Evolutionary conservation across 2,329 filamentous ascomycete genomes (phyloP).

Genomic region (Fusarium chlamydosporum): DNA sequence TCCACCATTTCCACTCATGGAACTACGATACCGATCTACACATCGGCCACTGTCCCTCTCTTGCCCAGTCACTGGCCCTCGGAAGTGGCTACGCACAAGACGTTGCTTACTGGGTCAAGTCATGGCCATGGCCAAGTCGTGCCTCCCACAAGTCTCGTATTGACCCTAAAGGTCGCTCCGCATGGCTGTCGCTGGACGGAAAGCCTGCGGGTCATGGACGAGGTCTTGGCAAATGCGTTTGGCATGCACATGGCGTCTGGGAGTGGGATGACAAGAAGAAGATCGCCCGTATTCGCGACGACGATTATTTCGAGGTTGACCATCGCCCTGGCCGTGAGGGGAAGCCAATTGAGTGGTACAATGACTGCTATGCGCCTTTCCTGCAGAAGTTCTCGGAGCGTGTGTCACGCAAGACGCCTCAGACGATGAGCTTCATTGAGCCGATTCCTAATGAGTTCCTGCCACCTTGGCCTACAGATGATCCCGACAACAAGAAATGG

Average conservation of each 20-base stretch:
- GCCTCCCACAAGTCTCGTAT: slow-evolving; percentile 55
- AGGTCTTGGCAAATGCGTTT: slow-evolving; percentile 57
- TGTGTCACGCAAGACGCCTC: slow-evolving; percentile 51
- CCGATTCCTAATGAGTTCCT: slow-evolving; percentile 60
- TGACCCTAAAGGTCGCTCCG: slow-evolving; percentile 57
- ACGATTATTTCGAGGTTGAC: slow-evolving; percentile 57
- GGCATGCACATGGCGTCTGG: slow-evolving; percentile 58
- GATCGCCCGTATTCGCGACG: slow-evolving; percentile 47
- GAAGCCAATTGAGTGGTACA: slow-evolving; percentile 58
- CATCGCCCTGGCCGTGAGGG: slow-evolving; percentile 57
- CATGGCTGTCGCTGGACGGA: slow-evolving; percentile 51
- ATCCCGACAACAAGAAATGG: slow-evolving; percentile 26
- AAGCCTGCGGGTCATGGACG: slow-evolving; percentile 18
- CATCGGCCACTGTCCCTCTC: slow-evolving; percentile 58
- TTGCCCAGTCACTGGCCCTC: slow-evolving; percentile 58
- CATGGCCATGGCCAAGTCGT: slow-evolving; percentile 60
- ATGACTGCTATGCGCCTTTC: slow-evolving; percentile 60
- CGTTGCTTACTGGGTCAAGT: slow-evolving; percentile 58
- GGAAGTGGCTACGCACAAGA: slow-evolving; percentile 58
- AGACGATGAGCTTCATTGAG: slow-evolving; percentile 57
- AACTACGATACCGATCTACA: slow-evolving; percentile 61
- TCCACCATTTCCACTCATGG: slow-evolving; percentile 58
- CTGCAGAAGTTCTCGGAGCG: slow-evolving; percentile 56
- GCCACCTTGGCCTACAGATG: slow-evolving; percentile 54
- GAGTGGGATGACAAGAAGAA: slow-evolving; percentile 54